Evolutionary conservation across 148 eudicot species (phyloP), one percentile per base, ranked within the genome.

Genomic region (Vaccinium corymbosum): DNA sequence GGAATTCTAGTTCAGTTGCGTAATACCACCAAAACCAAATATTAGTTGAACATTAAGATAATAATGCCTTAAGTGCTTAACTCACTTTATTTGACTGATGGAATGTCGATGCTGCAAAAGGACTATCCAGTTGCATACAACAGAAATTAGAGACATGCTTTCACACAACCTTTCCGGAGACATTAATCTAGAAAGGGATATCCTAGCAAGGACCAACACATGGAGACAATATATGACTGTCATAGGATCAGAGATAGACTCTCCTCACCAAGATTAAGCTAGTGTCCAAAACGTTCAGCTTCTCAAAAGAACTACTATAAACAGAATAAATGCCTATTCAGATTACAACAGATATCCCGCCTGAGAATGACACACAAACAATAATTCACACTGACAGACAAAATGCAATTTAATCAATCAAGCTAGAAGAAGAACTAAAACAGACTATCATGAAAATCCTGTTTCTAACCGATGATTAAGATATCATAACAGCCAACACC

Each of bases 381-480:
- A 14, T 42, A 12, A n/a, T 61, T n/a, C 35, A 9, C 53, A 27
- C 35, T 52, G 7, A 62, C 56, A 52, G 32, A 32, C 62, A 68
- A 70, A 32, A 17, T 71, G 48, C 59, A 80, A 80, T 61, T 35
- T 12, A 80, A 61, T 20, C 52, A 17, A 56, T 50, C 27, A 80
- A 80, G 82, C 29, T 42, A 48, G 56, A 81, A 55, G 52, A n/a
- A 48, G 15, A 83, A 89, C 2, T 19, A 42, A 75, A 42, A 38
- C 20, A 57, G 12, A 80, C 50, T 9, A 80, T 32, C 13, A 6
- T n/a, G 20, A 64, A 13, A 9, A 49, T 48, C 6, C 5, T 19
- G 15, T 49, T 14, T 68, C 27, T 20, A 35, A 19, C 3, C 14
- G 1, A 32, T 1, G 3, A 49, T 8, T 48, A 76, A 49, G 32